Conservation (phyloP, 495 filamentous ascomycete species). For the Cenococcum geophilum region DNA sequence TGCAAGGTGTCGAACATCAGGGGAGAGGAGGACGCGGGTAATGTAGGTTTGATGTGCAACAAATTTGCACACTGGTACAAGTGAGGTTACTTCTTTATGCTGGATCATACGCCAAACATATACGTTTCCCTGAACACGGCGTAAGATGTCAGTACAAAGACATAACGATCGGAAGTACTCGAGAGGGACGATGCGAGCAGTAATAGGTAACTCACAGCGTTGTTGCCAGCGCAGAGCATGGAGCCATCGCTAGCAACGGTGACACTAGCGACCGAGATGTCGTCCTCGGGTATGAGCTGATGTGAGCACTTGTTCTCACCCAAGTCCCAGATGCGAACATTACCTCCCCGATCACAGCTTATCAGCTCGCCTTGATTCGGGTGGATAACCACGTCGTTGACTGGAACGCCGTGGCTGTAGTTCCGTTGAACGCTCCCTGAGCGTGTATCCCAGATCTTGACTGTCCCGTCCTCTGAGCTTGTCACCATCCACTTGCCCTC, state of each 20-base stretch:
- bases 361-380: conserved; percentile 98
- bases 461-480: conserved; percentile 90
- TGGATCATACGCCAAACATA: conserved; percentile 94
- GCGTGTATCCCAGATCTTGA: conserved; percentile 98
- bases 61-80: conserved; percentile 88
- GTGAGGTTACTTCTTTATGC: conserved; percentile 73
- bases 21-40: conserved; percentile 89
- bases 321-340: conserved; percentile 92
- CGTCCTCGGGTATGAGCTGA: conserved; percentile 92
- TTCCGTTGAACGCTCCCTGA: conserved; percentile 82
- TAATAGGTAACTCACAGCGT: conserved; percentile 52
- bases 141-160: neutral
- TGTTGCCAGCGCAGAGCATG: conserved; percentile 92
- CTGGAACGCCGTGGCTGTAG: conserved; percentile 78
- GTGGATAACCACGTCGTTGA: conserved; percentile 96
- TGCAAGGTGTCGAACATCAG: conserved; percentile 93
- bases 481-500: conserved; percentile 99
- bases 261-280: conserved; percentile 85
- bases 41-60: conserved; percentile 89
- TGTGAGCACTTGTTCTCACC: conserved; percentile 96
- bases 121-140: conserved; percentile 70
- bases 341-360: conserved; percentile 86
- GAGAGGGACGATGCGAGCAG: conserved; percentile 1
- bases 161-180: conserved; percentile 4
- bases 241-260: conserved; percentile 93